phyloP scores from a whole-genome alignment of 805 yeast species.

The Lachancea sp. region DNA sequence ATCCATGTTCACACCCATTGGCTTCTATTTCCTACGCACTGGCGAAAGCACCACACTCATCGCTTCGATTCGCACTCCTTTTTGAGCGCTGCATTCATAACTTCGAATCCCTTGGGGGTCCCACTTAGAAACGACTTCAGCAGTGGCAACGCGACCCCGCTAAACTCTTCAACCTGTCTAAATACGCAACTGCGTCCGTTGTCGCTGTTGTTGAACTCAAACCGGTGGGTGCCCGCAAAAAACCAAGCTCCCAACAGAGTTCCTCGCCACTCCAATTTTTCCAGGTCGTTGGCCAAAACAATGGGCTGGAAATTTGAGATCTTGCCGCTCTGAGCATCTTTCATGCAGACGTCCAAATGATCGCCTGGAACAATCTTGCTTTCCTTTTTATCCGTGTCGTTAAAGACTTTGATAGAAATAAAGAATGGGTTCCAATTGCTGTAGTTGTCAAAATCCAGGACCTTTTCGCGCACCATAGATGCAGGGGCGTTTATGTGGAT shows the following conservation, averaged over 20 bases:
- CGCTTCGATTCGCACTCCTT: conserved; percentile 1
- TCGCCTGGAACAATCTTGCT: conserved; percentile 3
- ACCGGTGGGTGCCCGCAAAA: conserved; percentile 5
- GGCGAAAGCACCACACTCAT: background rate
- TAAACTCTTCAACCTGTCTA: conserved; percentile 1
- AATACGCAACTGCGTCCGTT: conserved; percentile 1
- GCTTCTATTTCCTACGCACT: too few relatives aligned
- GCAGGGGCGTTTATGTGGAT: conserved; percentile 2
- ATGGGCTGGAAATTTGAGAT: conserved; percentile 1
- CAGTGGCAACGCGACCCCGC: conserved; percentile 1
- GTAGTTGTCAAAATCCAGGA: conserved; percentile 3
- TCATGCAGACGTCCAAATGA: conserved; percentile 4
- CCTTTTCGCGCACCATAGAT: conserved; percentile 1
- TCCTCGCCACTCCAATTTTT: conserved; percentile 5
- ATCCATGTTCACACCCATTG: too few relatives aligned
- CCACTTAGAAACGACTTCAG: conserved; percentile 1
- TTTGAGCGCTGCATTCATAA: conserved; percentile 3
- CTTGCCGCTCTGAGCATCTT: conserved; percentile 1
- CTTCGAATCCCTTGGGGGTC: background rate
- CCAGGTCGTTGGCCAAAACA: conserved; percentile 2
- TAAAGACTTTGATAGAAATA: background rate
- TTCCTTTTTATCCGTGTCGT: background rate
- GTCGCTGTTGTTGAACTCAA: conserved; percentile 1
- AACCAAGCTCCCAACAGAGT: conserved; percentile 1
- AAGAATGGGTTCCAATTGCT: conserved; percentile 6